Evolutionary conservation across 495 filamentous ascomycete species (phyloP).

Genomic region (Podospora conica): DNA sequence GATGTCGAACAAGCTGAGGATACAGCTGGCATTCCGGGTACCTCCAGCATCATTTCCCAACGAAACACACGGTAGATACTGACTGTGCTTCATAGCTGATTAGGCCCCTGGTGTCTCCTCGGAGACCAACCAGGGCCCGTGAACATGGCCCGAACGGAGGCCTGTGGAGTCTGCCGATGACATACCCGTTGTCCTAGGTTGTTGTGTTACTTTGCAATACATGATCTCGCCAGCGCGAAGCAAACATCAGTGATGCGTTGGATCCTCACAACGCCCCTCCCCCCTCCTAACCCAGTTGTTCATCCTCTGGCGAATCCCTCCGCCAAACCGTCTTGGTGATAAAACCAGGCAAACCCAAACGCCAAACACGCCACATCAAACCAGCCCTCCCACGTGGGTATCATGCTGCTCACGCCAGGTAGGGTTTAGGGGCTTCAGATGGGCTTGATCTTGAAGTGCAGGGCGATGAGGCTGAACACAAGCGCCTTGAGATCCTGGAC

Average conservation of each 20-base stretch:
- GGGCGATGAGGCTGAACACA: slow-evolving; percentile 89
- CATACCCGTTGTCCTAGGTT: background rate
- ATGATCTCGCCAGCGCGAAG: background rate
- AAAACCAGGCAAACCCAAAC: background rate
- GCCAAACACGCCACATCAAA: slow-evolving; percentile 1
- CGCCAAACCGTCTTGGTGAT: background rate
- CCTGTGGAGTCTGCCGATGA: too few species aligned
- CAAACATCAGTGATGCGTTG: background rate
- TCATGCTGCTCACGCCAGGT: slow-evolving; percentile 4
- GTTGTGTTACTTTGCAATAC: background rate
- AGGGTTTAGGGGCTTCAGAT: slow-evolving; percentile 44
- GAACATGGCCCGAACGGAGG: background rate
- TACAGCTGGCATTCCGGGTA: background rate
- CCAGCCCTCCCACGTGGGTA: slow-evolving; percentile 12
- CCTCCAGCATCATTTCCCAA: background rate
- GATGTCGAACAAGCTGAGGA: background rate
- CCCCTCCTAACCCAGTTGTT: background rate
- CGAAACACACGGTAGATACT: background rate
- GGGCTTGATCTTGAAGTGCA: slow-evolving; percentile 99
- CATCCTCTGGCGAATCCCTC: background rate
- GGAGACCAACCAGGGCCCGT: background rate
- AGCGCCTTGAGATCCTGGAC: slow-evolving; percentile 97
- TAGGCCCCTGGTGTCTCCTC: background rate
- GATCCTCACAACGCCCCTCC: background rate
- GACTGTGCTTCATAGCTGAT: slow-evolving; percentile 13